Evolutionary conservation across 108 stramenopile genomes (phyloP).

Genomic region (Skeletonema costatum): DNA sequence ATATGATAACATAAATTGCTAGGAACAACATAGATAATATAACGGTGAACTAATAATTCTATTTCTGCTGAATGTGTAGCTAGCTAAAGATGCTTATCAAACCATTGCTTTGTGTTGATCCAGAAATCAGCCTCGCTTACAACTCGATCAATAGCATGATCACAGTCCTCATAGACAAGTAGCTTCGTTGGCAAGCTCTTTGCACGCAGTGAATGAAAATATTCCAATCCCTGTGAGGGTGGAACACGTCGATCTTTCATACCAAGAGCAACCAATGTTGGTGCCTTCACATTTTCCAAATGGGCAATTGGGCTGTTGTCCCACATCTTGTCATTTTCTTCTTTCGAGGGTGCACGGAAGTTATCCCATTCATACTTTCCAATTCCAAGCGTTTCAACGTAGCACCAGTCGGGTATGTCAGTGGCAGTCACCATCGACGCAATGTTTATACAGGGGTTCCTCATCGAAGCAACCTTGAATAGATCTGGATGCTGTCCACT

Average conservation of each 20-base stretch:
- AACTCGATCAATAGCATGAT: conserved; percentile 76
- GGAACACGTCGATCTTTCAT: conserved; percentile 77
- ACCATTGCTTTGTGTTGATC: conserved; percentile 78
- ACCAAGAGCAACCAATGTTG: conserved; percentile 88
- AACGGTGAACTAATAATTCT: neutral
- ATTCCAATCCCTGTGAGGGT: conserved; percentile 78
- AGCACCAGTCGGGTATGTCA: conserved; percentile 96
- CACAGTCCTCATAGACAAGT: conserved; percentile 74
- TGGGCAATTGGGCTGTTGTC: conserved; percentile 71
- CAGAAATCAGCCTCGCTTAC: conserved; percentile 79
- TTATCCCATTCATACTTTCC: conserved; percentile 58
- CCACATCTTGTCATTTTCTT: conserved; percentile 64
- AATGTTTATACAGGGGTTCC: conserved; percentile 95
- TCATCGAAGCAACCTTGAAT: conserved; percentile 33
- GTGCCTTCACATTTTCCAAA: conserved; percentile 74
- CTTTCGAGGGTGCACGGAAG: conserved; percentile 58
- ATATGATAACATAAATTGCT: neutral
- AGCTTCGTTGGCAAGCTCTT: conserved; percentile 64
- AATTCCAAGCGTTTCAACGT: conserved; percentile 71
- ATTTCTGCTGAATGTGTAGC: neutral
- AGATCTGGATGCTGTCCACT: neutral
- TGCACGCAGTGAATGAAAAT: conserved; percentile 74
- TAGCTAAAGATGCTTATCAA: conserved; percentile 62
- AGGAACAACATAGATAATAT: neutral
- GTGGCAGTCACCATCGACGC: conserved; percentile 86